Conservation (phyloP, 495 filamentous ascomycete genomes). For the Xylaria scruposa region DNA sequence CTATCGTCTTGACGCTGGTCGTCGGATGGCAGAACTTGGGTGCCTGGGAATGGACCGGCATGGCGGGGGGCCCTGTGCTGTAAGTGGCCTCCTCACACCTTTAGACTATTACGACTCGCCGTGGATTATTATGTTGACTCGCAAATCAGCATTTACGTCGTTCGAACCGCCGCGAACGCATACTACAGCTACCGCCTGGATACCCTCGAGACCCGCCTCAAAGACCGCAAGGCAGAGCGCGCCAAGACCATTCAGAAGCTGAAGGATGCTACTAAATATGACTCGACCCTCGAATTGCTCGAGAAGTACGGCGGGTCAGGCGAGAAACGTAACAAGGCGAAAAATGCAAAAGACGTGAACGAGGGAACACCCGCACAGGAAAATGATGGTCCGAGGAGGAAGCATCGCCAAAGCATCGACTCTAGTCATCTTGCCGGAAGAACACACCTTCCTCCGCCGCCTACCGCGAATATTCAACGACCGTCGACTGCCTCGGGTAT, state of each 20-base stretch:
- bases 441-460: conserved; percentile 73
- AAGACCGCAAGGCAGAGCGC: conserved; percentile 76
- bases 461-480: conserved; percentile 83
- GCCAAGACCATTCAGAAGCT: conserved; percentile 89
- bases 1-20: conserved; percentile 79
- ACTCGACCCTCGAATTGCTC: conserved; percentile 89
- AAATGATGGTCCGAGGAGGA: conserved; percentile 29
- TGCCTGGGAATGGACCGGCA: conserved; percentile 72
- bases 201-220: conserved; percentile 67
- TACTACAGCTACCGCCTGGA: conserved; percentile 85
- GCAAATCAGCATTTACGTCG: conserved; percentile 67
- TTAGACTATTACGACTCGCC: background rate
- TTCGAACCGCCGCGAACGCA: conserved; percentile 63
- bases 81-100: conserved; percentile 48
- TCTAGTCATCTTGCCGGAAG: conserved; percentile 44
- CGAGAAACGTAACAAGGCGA: conserved; percentile 51
- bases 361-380: conserved; percentile 26
- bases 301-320: conserved; percentile 87
- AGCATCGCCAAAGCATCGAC: conserved; percentile 31
- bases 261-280: conserved; percentile 92
- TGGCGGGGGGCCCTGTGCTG: conserved; percentile 81
- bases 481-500: conserved; percentile 36
- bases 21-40: conserved; percentile 86
- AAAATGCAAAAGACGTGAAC: conserved; percentile 40
- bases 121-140: conserved; percentile 32